Base-by-base conservation (phyloP, 768 basidiomycete species). In the Naganishia onofrii region DNA sequence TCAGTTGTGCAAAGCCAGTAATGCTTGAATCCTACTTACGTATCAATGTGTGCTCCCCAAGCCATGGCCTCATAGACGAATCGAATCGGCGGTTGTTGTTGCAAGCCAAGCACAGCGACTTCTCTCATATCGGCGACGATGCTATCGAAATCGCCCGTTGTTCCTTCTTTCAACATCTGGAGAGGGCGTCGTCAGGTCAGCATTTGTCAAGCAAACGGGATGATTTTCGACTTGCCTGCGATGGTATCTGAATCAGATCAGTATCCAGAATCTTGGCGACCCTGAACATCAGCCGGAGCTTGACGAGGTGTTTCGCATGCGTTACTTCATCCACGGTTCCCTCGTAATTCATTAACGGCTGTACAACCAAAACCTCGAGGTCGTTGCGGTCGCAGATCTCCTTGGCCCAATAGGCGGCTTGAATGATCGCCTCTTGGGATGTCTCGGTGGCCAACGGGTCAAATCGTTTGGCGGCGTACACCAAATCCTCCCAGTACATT, bases 11-110 rank as follows among this genome's bases (percentile, higher is more conserved):
- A 51, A n/a, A 26, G 48, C 21, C 12, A 6, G 12, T 3, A 7
- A 23, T 4, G n/a, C 48, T 23, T n/a, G 7, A 26, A 26, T n/a
- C 32, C 28, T 17, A 19, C 31, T 75, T 29, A 63, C 60, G 60
- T 76, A 57, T 81, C 75, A 58, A 80, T 73, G 21, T 76, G 71
- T 46, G 80, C 78, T 68, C 83, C 80, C 83, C 81, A 76, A 19
- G 80, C 76, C 70, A 84, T 73, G 13, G 81, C 74, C 67, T 81
- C 82, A 67, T 81, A 63, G 13, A 63, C 60, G n/a, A 63, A 42
- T 0, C 60, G 60, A n/a, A 63, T 63, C 23, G 60, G 60, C 3
- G 60, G 60, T 19, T 63, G 60, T 29, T 63, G 60, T 29, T 63
- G 60, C 2, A 63, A 42, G 38, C 60, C 60, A 13, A 63, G 29